A percentile compares a stretch with the other conserved stretches of the same genome.
phyloP scores from a whole-genome alignment of 768 basidiomycete species.

The Crepidotus variabilis region DNA sequence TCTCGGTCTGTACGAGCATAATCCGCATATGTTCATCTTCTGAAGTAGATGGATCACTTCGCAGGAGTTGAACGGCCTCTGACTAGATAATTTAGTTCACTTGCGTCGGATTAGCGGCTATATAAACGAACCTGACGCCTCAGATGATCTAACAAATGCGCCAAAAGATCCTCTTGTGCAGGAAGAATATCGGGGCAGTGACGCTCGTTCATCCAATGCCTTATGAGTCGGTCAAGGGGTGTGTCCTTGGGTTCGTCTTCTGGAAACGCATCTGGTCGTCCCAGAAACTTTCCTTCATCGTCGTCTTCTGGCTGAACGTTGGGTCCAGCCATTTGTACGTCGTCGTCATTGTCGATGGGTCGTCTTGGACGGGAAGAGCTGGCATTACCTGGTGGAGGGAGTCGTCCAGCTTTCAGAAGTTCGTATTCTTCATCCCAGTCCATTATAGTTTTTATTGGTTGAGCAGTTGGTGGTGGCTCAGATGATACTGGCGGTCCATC shows the following conservation, averaged over 20 bases:
- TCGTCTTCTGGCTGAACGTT: conserved; percentile 9
- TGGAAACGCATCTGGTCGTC: conserved; percentile 5
- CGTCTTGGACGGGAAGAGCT: conserved; percentile 2
- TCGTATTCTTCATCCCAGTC: conserved; percentile 37
- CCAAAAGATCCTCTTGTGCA: conserved; percentile 65
- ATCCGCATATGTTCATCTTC: conserved; percentile 94
- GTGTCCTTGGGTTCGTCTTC: conserved; percentile 40
- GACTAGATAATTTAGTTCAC: conserved; percentile 45
- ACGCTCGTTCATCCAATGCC: conserved; percentile 86
- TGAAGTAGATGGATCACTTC: conserved; percentile 77
- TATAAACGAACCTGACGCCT: conserved; percentile 66
- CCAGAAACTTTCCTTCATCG: background rate
- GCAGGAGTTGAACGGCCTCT: conserved; percentile 70
- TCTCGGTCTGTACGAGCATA: conserved; percentile 90
- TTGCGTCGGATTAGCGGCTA: background rate
- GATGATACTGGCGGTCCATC: background rate
- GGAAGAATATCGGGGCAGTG: conserved; percentile 78
- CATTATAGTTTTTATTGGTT: conserved; percentile 16
- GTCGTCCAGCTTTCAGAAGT: conserved; percentile 14
- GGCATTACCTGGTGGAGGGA: conserved; percentile 11
- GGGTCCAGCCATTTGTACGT: conserved; percentile 28
- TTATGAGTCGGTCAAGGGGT: conserved; percentile 64
- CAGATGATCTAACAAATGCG: conserved; percentile 68
- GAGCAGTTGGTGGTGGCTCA: background rate
- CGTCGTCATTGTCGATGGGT: conserved; percentile 25